Percentiles rank a stretch among this genome's conserved stretches.
Evolutionary conservation across 768 basidiomycete species (phyloP).

Genomic region (Podaxis sp.): DNA sequence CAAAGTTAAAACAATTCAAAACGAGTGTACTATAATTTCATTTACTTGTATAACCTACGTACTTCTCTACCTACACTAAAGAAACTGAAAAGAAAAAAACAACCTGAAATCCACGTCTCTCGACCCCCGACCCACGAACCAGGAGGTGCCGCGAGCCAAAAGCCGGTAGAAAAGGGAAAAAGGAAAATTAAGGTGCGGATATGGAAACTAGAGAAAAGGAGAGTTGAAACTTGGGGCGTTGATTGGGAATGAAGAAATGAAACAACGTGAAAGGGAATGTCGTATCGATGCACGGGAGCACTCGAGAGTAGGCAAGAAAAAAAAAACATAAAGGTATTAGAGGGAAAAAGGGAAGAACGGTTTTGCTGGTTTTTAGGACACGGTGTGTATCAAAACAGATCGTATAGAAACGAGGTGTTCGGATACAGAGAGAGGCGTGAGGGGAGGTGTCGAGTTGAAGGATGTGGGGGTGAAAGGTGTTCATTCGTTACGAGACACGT

Average conservation of each 20-base stretch:
- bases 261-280: not conserved
- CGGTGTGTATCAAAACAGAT: not conserved
- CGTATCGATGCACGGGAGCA: not conserved
- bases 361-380: not conserved
- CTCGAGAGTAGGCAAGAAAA: not conserved
- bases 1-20: not conserved
- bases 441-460: not conserved
- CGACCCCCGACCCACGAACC: not conserved
- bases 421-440: not conserved
- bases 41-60: constrained; percentile 1
- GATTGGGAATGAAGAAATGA: not conserved
- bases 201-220: not conserved
- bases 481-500: not conserved
- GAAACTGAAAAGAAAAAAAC: not conserved
- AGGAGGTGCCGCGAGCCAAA: not conserved
- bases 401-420: not conserved
- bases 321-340: not conserved
- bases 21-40: constrained; percentile 9
- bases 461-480: not conserved
- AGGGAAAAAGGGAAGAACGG: not conserved
- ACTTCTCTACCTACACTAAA: constrained; percentile 8
- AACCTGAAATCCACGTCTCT: not conserved
- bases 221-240: not conserved
- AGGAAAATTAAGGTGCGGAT: not conserved
- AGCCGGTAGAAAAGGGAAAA: not conserved